These are phyloP conservation scores for Hypoxylon rickii DNA, from an alignment of 495 filamentous ascomycete species.

Conservation along the genomic window DNA sequence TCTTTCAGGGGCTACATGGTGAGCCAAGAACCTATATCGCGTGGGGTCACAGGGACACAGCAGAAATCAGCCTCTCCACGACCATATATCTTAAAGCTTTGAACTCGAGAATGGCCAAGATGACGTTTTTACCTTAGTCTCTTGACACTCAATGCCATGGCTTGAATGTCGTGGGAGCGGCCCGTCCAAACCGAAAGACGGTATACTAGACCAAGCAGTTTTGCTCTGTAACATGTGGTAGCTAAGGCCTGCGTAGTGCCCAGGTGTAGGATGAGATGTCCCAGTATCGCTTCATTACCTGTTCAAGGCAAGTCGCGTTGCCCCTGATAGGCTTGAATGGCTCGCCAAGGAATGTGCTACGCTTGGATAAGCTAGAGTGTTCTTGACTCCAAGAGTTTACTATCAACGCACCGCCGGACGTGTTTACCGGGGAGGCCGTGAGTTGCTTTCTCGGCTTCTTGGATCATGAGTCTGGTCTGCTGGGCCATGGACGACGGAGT, in stretches of 20 bases:
- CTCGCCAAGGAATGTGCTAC: too few relatives aligned
- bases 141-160: neutral
- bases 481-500: constrained; percentile 3
- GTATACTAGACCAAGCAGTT: neutral
- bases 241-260: neutral
- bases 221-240: neutral
- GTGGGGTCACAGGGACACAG: too few relatives aligned
- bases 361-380: neutral
- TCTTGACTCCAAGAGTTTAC: neutral
- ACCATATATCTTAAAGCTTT: neutral
- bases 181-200: constrained; percentile 15
- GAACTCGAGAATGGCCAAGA: neutral
- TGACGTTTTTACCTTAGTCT: neutral
- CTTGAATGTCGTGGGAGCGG: constrained; percentile 7
- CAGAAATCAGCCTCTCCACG: too few relatives aligned
- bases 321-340: too few relatives aligned
- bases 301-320: too few relatives aligned
- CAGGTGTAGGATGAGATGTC: neutral
- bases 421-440: neutral
- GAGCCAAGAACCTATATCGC: too few relatives aligned
- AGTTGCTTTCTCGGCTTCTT: constrained; percentile 17
- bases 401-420: neutral
- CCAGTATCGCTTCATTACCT: neutral
- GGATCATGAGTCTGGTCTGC: constrained; percentile 21
- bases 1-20: too few relatives aligned